Evolutionary conservation across 306 rosid genomes (phyloP).

Genomic region (Quercus mongolica): DNA sequence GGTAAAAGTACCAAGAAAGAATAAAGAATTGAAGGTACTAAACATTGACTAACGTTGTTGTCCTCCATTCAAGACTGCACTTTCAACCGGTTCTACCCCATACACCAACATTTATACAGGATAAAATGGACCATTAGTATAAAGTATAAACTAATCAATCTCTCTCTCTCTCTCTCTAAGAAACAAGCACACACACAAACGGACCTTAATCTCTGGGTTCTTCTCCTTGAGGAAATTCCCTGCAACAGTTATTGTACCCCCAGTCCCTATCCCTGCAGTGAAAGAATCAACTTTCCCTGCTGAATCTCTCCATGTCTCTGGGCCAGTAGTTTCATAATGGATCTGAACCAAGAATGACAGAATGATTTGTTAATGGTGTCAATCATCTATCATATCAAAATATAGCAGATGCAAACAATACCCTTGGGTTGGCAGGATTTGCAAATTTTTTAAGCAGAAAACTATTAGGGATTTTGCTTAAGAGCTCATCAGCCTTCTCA

Average conservation of each 20-base stretch:
- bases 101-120: slow-evolving; percentile 37
- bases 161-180: background rate
- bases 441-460: slow-evolving; percentile 20
- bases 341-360: slow-evolving; percentile 32
- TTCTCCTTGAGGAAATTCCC: slow-evolving; percentile 76
- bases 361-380: background rate
- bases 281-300: slow-evolving; percentile 63
- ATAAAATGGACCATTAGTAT: slow-evolving; percentile 1
- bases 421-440: slow-evolving; percentile 72
- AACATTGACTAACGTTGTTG: slow-evolving; percentile 44
- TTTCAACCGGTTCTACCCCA: slow-evolving; percentile 81
- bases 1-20: background rate
- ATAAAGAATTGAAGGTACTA: background rate
- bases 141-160: background rate
- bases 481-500: no score
- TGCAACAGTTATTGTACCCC: slow-evolving; percentile 67
- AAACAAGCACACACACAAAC: background rate
- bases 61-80: slow-evolving; percentile 82
- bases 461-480: no score
- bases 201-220: slow-evolving; percentile 75
- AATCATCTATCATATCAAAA: background rate
- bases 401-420: slow-evolving; percentile 13
- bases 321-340: slow-evolving; percentile 91
- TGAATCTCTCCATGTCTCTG: slow-evolving; percentile 84
- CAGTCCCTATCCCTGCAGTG: slow-evolving; percentile 81